Conservation (phyloP, 2,329 filamentous ascomycete species). For the Nakataea oryzae region DNA sequence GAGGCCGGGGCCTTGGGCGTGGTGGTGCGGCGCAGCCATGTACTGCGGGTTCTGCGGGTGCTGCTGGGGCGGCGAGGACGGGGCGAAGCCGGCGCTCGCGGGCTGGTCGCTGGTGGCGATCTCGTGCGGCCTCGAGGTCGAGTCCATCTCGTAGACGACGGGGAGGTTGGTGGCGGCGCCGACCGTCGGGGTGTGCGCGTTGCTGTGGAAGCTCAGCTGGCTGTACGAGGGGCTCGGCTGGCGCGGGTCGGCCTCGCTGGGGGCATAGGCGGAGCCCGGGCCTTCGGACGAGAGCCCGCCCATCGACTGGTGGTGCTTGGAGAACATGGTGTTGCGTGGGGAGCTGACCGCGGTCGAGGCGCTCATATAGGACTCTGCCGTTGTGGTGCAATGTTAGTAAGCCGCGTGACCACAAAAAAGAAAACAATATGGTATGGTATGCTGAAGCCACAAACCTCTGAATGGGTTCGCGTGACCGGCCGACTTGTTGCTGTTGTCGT, state of each 20-base stretch:
- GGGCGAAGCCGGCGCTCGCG: neutral
- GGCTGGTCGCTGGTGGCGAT: neutral
- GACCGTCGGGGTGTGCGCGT: neutral
- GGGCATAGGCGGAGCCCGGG: neutral
- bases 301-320: neutral
- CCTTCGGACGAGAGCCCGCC: neutral
- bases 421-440: no score
- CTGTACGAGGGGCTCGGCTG: neutral
- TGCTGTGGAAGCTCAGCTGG: neutral
- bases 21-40: neutral
- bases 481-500: neutral
- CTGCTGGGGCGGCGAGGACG: neutral
- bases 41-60: neutral
- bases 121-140: neutral
- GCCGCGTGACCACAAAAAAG: no score
- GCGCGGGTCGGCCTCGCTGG: neutral
- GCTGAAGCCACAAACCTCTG: neutral
- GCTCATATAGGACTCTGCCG: neutral
- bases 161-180: neutral
- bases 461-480: neutral
- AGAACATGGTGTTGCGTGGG: neutral
- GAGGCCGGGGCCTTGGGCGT: neutral
- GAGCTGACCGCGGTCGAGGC: neutral
- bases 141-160: slow-evolving; percentile 3
- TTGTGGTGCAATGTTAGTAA: neutral